Evolutionary conservation across 352 stramenopile species (phyloP).

Genomic region (Blastocystis sp.): DNA sequence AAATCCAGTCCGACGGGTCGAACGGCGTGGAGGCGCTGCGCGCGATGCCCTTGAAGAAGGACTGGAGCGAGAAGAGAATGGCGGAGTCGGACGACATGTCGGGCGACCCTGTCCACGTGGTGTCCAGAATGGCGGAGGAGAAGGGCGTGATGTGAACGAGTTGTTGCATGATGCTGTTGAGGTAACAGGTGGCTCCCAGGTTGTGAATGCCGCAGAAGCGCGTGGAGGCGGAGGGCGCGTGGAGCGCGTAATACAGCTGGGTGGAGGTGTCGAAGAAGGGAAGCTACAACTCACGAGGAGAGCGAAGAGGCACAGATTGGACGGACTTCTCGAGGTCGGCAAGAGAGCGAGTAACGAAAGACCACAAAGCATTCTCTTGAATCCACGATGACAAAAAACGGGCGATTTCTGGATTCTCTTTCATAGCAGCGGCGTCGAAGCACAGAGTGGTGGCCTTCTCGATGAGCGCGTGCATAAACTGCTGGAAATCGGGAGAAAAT

Average conservation of each 20-base stretch:
- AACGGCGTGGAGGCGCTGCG: slow-evolving; percentile 74
- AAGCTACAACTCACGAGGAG: no score
- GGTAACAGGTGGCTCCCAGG: slow-evolving; percentile 78
- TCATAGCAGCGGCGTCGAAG: no score
- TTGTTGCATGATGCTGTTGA: slow-evolving; percentile 78
- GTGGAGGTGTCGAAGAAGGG: not conserved
- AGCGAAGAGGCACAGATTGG: no score
- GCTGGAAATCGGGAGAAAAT: not conserved
- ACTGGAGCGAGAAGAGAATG: slow-evolving; percentile 76
- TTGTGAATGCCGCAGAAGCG: slow-evolving; percentile 75
- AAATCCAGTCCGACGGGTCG: slow-evolving; percentile 74
- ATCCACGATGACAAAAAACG: no score
- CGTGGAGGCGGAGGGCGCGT: not conserved
- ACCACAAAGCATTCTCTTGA: no score
- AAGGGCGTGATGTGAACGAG: slow-evolving; percentile 77
- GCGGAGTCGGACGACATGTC: slow-evolving; percentile 31
- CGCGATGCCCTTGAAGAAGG: slow-evolving; percentile 76
- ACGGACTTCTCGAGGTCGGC: no score
- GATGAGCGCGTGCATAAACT: not conserved
- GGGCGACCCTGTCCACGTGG: not conserved
- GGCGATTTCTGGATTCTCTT: no score
- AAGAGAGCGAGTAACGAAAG: no score
- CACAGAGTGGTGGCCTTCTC: no score
- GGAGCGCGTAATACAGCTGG: not conserved
- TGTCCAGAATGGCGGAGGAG: slow-evolving; percentile 71